A percentile compares a stretch with the other conserved stretches of the same genome.
Conservation (phyloP, 345 rosid genomes). For the Noccaea caerulescens region DNA sequence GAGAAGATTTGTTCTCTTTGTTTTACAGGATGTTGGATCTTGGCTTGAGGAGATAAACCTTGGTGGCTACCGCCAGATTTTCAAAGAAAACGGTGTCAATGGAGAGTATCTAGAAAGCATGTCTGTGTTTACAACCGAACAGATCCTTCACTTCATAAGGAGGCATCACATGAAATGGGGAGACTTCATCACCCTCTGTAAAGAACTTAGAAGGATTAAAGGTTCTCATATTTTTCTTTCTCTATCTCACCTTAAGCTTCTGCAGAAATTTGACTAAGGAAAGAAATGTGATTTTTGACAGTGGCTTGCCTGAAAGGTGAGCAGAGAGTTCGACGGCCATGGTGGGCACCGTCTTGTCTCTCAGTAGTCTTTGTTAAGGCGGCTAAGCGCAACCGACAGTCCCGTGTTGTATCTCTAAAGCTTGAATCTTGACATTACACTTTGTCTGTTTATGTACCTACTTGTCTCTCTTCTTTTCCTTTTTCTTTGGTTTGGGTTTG, state of each 20-base stretch:
- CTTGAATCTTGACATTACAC: constrained; percentile 78
- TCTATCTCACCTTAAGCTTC: neutral
- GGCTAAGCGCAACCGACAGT: constrained; percentile 93
- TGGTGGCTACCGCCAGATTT: constrained; percentile 85
- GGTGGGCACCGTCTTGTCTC: constrained; percentile 99
- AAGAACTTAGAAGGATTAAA: constrained; percentile 96
- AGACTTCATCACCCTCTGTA: constrained; percentile 94
- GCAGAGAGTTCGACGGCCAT: constrained; percentile 89
- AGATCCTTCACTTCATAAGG: constrained; percentile 94
- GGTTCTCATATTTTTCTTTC: constrained; percentile 49
- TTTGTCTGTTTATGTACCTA: constrained; percentile 53
- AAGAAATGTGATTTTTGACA: constrained; percentile 33
- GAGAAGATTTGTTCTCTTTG: neutral
- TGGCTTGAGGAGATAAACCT: constrained; percentile 96
- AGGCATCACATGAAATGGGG: constrained; percentile 99
- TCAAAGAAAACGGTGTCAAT: constrained; percentile 88
- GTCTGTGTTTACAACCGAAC: constrained; percentile 98
- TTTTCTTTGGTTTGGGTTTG: constrained; percentile 34
- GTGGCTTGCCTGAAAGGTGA: constrained; percentile 99
- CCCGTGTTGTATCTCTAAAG: constrained; percentile 95
- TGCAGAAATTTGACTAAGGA: constrained; percentile 13
- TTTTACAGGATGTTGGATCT: constrained; percentile 83
- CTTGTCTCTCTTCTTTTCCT: constrained; percentile 50
- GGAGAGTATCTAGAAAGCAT: constrained; percentile 97
- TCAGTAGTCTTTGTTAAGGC: constrained; percentile 78